phyloP scores from a whole-genome alignment of 2,329 filamentous ascomycete species.

The Botrytis elliptica region DNA sequence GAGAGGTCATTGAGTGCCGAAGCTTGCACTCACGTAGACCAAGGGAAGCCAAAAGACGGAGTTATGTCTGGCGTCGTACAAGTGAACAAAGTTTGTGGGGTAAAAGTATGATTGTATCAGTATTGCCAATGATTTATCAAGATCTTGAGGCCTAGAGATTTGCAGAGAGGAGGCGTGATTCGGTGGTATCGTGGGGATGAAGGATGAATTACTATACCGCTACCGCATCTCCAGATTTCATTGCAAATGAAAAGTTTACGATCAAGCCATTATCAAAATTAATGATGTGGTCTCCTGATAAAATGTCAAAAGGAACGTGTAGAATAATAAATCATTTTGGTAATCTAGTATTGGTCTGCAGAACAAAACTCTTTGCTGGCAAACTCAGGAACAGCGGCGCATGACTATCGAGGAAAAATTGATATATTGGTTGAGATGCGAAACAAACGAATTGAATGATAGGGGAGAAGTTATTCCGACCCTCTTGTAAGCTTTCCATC shows the following conservation, averaged over 20 bases:
- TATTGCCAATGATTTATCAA: background rate
- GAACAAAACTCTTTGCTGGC: conserved; percentile 8
- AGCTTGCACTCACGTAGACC: background rate
- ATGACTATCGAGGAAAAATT: background rate
- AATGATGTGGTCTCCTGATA: conserved; percentile 10
- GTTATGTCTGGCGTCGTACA: background rate
- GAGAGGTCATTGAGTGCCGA: conserved; percentile 3
- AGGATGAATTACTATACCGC: background rate
- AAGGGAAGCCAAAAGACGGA: background rate
- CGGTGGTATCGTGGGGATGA: conserved; percentile 3
- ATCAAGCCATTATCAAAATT: background rate
- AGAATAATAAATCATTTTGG: conserved; percentile 5
- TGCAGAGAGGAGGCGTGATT: background rate
- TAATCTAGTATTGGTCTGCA: conserved; percentile 1
- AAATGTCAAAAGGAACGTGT: background rate
- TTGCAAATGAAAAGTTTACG: background rate
- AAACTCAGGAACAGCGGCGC: background rate
- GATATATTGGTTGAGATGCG: background rate
- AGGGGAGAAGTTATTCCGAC: conserved; percentile 9
- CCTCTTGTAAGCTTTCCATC: background rate
- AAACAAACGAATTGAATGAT: background rate
- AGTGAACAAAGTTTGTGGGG: background rate
- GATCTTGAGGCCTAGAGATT: background rate
- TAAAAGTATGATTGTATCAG: background rate
- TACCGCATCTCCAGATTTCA: background rate